Evolutionary conservation across 805 yeast genomes (phyloP), one percentile per base, ranked within the genome.

Genomic region (Teunomyces stri): DNA sequence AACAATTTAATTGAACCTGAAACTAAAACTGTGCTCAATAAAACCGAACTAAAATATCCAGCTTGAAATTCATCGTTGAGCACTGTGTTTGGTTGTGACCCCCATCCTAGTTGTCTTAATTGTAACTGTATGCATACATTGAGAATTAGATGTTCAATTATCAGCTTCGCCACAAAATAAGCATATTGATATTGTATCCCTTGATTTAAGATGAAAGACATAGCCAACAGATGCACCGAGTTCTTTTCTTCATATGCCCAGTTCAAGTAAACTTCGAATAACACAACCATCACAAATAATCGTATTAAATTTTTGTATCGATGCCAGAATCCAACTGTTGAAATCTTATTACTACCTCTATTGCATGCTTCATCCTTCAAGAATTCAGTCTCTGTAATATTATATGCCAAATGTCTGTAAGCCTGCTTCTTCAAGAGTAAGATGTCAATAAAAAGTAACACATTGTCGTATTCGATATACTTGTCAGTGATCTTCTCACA

Each of bases 181-280:
- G 70, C 44, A 53, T 87, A 87, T 52, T 86, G 91, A 12, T 62
- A 43, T 4, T 72, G 54, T 3, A 79, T 70, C 5, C 64, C 62
- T 29, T 74, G 72, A 20, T 31, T 43, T 20, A 73, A 52, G 1
- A 73, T 57, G 15, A 37, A 53, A 5, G 47, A 42, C 52, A 64
- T 59, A 22, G 61, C 44, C 33, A 52, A 21, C 6, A 67, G 56
- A 42, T 68, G 72, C 6, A 59, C 52, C 34, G 59, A 58, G 46
- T 75, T 78, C 54, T 79, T 81, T 63, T 92, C 99, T 51, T 87
- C 91, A 47, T 84, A 81, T 0, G 96, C 96, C 98, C 99, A 94
- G 1, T 82, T 83, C 44, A 94, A 65, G 62, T 94, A 94, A 4
- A 92, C 92, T 56, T 94, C 97, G 57, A 92, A 89, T 12, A 94